A percentile compares a stretch with the other conserved stretches of the same genome.
Conservation (phyloP, 2,329 filamentous ascomycete species). For the Diaporthe longicolla region DNA sequence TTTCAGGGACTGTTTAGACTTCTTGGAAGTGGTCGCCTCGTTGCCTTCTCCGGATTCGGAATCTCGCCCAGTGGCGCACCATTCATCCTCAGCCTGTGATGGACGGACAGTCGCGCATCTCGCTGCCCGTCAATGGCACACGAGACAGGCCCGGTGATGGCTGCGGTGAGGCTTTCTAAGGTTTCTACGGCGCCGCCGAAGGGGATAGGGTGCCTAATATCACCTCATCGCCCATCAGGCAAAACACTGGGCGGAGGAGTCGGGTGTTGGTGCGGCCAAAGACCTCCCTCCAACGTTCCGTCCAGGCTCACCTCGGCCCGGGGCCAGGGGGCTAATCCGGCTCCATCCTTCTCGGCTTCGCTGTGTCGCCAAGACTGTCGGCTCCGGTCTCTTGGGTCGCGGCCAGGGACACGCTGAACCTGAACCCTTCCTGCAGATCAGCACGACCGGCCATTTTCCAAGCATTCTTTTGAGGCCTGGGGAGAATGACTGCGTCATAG, state of each 20-base stretch:
- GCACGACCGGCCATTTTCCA: not conserved
- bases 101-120: not conserved
- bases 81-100: not conserved
- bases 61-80: not conserved
- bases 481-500: not conserved
- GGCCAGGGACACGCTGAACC: constrained; percentile 6
- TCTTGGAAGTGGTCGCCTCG: constrained; percentile 13
- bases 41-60: constrained; percentile 1
- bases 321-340: constrained; percentile 8
- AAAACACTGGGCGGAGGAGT: not conserved
- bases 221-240: not conserved
- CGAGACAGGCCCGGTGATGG: not conserved
- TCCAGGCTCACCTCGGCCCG: constrained; percentile 25
- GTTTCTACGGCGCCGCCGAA: not conserved
- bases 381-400: constrained; percentile 23
- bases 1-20: constrained; percentile 9
- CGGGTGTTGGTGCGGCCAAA: constrained; percentile 9
- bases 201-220: not conserved
- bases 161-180: not conserved
- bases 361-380: constrained; percentile 24
- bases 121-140: not conserved
- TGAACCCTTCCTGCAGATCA: constrained; percentile 12
- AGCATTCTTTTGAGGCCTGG: too few relatives aligned
- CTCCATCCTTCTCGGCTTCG: constrained; percentile 20
- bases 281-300: not conserved